Conservation (phyloP, 371 early-diverging fungal genomes). For the Mortierella sp. region DNA sequence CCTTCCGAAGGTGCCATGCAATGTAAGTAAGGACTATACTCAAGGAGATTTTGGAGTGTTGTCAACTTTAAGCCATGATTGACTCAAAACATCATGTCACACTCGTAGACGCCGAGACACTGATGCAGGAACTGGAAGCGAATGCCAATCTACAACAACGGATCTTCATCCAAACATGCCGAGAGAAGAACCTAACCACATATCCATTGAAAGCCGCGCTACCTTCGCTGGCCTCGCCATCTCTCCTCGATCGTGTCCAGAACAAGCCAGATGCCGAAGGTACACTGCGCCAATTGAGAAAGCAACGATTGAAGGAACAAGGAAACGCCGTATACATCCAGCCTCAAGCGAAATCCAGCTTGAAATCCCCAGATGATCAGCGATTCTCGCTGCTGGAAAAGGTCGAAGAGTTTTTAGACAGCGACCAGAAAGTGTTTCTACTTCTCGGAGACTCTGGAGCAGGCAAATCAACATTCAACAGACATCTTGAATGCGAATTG, state of each 20-base stretch:
- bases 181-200: too few species aligned
- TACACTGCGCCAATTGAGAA: background rate
- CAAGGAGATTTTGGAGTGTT: too few species aligned
- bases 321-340: background rate
- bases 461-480: slow-evolving; percentile 19
- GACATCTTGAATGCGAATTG: background rate
- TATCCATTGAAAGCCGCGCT: too few species aligned
- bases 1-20: too few species aligned
- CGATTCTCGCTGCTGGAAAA: background rate
- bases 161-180: too few species aligned
- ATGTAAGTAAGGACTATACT: too few species aligned
- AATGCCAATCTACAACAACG: too few species aligned
- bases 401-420: slow-evolving; percentile 1
- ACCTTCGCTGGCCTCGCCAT: too few species aligned
- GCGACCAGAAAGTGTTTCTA: slow-evolving; percentile 6
- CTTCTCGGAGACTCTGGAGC: slow-evolving; percentile 15
- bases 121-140: too few species aligned
- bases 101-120: too few species aligned
- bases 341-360: background rate
- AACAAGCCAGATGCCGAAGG: background rate
- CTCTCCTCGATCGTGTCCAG: slow-evolving; percentile 5
- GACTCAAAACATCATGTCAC: too few species aligned
- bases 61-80: too few species aligned
- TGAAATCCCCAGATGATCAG: background rate
- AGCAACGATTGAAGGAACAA: background rate